These are phyloP conservation scores for Aspergillus pseudoviridinutans DNA, from an alignment of 2,329 filamentous ascomycete species.

Conservation along the genomic window DNA sequence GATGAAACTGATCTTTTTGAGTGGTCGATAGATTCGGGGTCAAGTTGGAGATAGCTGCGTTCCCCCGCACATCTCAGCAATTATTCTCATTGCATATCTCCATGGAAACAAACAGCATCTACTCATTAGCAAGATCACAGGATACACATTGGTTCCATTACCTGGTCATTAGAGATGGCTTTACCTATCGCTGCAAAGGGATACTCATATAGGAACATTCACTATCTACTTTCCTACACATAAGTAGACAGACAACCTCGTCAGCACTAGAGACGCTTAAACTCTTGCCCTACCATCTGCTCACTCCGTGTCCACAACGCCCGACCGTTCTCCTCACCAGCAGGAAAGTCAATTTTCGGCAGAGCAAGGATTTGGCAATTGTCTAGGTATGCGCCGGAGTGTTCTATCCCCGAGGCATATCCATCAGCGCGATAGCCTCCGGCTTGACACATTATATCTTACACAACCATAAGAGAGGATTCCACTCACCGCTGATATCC, in stretches of 20 bases:
- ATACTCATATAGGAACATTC: not conserved
- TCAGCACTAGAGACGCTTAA: conserved; percentile 3
- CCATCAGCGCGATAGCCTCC: not conserved
- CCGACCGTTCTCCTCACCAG: conserved; percentile 21
- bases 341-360: conserved; percentile 24
- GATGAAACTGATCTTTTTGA: not conserved
- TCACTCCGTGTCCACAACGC: conserved; percentile 31
- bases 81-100: not conserved
- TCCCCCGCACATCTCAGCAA: not conserved
- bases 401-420: conserved; percentile 3
- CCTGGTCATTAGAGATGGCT: not conserved
- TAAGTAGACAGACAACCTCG: not conserved
- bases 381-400: conserved; percentile 22
- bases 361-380: conserved; percentile 19
- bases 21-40: not conserved
- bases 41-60: not conserved
- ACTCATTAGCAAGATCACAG: no score
- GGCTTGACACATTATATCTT: not conserved
- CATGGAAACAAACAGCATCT: not conserved
- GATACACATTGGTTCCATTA: not conserved
- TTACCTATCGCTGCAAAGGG: no score
- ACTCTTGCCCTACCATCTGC: conserved; percentile 24
- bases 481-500: conserved; percentile 15
- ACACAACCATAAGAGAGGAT: not conserved
- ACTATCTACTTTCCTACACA: not conserved